Evolutionary conservation across 2,329 filamentous ascomycete genomes (phyloP).

Genomic region (Ophiocordyceps robertsii): DNA sequence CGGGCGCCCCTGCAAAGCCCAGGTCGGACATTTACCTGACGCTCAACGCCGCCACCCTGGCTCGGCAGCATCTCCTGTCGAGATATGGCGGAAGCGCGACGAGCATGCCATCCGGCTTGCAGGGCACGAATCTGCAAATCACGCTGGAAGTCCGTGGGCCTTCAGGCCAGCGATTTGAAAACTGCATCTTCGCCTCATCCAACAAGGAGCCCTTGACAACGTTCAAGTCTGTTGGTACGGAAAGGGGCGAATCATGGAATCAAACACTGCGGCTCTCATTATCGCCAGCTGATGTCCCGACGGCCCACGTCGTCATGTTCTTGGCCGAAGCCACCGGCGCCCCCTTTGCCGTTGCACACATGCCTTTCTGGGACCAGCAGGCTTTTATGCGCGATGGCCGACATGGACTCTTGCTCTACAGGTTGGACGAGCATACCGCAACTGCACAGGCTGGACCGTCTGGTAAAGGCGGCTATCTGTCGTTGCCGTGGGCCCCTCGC

Average conservation of each 20-base stretch:
- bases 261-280: conserved; percentile 76
- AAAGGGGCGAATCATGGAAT: conserved; percentile 73
- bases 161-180: conserved; percentile 69
- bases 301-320: conserved; percentile 79
- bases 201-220: conserved; percentile 68
- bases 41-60: conserved; percentile 63
- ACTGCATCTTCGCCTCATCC: conserved; percentile 76
- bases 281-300: conserved; percentile 63
- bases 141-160: conserved; percentile 76
- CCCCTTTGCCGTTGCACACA: conserved; percentile 82
- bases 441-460: conserved; percentile 44
- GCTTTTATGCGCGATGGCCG: conserved; percentile 80
- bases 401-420: conserved; percentile 73
- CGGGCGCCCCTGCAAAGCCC: conserved; percentile 74
- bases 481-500: conserved; percentile 63
- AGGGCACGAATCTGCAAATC: conserved; percentile 68
- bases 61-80: conserved; percentile 58
- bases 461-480: conserved; percentile 78
- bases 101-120: conserved; percentile 46
- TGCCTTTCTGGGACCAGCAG: conserved; percentile 85
- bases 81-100: conserved; percentile 61
- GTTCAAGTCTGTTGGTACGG: conserved; percentile 74
- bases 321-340: conserved; percentile 75
- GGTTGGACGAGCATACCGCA: conserved; percentile 81
- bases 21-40: conserved; percentile 94